Evolutionary conservation across 306 rosid species (phyloP).

Genomic region (Dalbergia cochinchinensis): DNA sequence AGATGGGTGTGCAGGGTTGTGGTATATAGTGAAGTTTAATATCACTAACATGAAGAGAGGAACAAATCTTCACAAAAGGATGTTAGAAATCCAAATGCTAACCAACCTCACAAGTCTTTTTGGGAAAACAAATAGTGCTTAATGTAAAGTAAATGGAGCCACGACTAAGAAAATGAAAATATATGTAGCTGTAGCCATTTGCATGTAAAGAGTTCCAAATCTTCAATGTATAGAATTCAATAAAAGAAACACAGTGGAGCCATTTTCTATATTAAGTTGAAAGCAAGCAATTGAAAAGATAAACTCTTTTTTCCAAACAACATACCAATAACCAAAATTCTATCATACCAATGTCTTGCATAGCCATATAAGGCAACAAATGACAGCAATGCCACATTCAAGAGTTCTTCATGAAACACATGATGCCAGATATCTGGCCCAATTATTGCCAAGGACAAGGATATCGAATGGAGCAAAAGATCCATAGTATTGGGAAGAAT

Average conservation of each 20-base stretch:
- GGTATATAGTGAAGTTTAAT: background rate
- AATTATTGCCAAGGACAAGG: background rate
- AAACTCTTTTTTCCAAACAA: background rate
- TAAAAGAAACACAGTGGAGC: background rate
- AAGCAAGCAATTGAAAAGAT: constrained; percentile 1
- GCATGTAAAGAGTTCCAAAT: constrained; percentile 10
- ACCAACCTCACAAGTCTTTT: no score
- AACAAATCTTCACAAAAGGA: constrained; percentile 23
- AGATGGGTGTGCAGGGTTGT: background rate
- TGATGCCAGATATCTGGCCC: background rate
- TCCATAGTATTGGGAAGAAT: background rate
- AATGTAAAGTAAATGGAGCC: background rate
- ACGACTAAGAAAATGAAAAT: constrained; percentile 4
- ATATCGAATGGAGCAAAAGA: background rate
- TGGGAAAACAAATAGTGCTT: no score
- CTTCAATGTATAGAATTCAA: background rate
- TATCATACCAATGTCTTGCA: constrained; percentile 5
- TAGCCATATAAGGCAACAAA: background rate
- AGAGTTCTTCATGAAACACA: background rate
- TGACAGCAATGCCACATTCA: background rate
- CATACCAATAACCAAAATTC: background rate
- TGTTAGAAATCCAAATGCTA: background rate
- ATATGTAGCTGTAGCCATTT: background rate
- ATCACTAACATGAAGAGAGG: background rate
- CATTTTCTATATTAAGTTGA: background rate